Base-by-base conservation (phyloP, 129 eudicot species). In the Saposhnikovia divaricata region DNA sequence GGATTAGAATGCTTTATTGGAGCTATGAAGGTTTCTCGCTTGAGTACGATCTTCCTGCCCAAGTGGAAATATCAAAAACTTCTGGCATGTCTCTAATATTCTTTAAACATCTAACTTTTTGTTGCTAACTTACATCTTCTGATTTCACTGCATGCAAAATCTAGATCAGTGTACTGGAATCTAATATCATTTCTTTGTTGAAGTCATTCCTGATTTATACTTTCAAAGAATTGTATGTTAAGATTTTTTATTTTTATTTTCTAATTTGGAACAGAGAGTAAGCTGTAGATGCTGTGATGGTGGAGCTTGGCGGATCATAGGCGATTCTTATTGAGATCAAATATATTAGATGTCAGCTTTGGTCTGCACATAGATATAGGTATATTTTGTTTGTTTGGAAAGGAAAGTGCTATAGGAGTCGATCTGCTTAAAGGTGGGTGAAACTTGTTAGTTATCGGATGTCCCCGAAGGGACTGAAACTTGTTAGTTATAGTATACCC, bases 321-420 rank as follows among this genome's bases (percentile, higher is more conserved):
- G 42, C 10, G 19, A 68, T 28, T 68, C 18, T 13, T 68, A 14
- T 68, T 13, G 73, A 27, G 21, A 66, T 21, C 4, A 28, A 12
- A 66, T 68, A 68, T 11, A 68, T 68, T 68, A 68, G 73, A 68
- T 31, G 73, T 19, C 43, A 68, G 73, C 42, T 68, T 31, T 68
- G 73, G 40, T 68, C 73, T 31, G 73, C 73, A 68, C 73, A 68
- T 68, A 68, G 42, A 68, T 66, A 28, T 68, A 68, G 73, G 73
- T 31, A 31, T 31, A 28, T 12, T 27, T 34, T 31, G 42, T 4
- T 31, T 14, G 39, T 13, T 68, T 31, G 43, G 23, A 31, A 68
- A 68, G 73, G 9, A 28, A 68, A 68, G 9, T 68, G 73, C 73
- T 31, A 31, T 68, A 27, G 73, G 23, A 68, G 14, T 68, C 34